phyloP scores from a whole-genome alignment of 1,139 yeast genomes.

The Kodamaea fungicola region DNA sequence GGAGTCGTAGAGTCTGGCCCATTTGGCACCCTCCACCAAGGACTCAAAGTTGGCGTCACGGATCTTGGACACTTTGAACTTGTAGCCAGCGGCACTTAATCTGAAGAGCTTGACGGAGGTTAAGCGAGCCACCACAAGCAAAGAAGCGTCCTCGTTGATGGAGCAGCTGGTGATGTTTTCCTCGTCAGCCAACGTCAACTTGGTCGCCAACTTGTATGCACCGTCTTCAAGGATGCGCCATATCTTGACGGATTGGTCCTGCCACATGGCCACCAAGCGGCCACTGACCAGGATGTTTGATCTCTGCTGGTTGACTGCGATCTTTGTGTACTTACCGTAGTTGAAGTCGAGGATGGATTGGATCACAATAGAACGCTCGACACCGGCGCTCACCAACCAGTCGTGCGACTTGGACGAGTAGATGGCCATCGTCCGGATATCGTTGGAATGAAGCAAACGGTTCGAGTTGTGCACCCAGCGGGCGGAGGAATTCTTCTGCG shows the following conservation, averaged over 20 bases:
- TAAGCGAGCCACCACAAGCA: constrained; percentile 70
- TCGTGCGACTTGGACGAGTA: constrained; percentile 69
- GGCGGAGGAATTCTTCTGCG: constrained; percentile 31
- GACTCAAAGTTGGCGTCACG: constrained; percentile 48
- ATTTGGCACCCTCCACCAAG: constrained; percentile 53
- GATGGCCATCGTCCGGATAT: constrained; percentile 74
- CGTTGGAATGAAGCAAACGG: constrained; percentile 84
- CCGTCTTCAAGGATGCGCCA: constrained; percentile 58
- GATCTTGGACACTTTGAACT: constrained; percentile 50
- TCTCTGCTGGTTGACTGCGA: constrained; percentile 62
- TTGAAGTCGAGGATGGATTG: constrained; percentile 67
- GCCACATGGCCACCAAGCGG: constrained; percentile 69
- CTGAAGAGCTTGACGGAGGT: constrained; percentile 67
- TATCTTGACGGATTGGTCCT: constrained; percentile 74
- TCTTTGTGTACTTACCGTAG: constrained; percentile 69
- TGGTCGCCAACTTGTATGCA: constrained; percentile 54
- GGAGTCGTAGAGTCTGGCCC: constrained; percentile 44
- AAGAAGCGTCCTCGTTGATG: constrained; percentile 62
- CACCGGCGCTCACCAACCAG: constrained; percentile 83
- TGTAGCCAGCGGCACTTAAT: constrained; percentile 37
- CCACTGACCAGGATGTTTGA: constrained; percentile 54
- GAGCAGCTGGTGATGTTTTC: constrained; percentile 75
- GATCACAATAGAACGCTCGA: constrained; percentile 74
- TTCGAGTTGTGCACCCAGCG: constrained; percentile 83
- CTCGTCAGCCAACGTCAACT: constrained; percentile 67